Evolutionary conservation across 305 asterid species (phyloP).

Genomic region (Fraxinus angustifolia): DNA sequence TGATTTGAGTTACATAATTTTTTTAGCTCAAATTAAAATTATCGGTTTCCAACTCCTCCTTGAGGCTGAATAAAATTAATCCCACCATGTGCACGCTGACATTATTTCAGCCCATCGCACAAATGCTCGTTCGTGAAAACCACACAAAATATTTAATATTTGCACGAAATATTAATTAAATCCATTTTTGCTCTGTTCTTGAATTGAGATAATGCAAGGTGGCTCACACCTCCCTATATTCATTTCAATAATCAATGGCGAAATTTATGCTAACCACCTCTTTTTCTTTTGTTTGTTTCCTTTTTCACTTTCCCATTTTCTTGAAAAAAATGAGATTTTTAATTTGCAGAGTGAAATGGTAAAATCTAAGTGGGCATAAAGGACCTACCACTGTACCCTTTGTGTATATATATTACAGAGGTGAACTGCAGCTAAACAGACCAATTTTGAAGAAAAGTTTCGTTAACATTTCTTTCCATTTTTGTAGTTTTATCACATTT

Average conservation of each 20-base stretch:
- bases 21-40: neutral
- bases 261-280: slow-evolving; percentile 34
- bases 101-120: slow-evolving; percentile 12
- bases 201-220: slow-evolving; percentile 2
- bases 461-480: slow-evolving; percentile 32
- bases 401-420: neutral
- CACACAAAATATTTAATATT: neutral
- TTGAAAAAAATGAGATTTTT: neutral
- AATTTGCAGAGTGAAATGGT: slow-evolving; percentile 1
- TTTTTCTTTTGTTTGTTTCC: neutral
- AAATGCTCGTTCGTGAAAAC: neutral
- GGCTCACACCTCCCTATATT: slow-evolving; percentile 2
- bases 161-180: neutral
- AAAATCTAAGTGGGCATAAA: slow-evolving; percentile 33
- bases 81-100: slow-evolving; percentile 22
- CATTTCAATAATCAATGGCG: slow-evolving; percentile 28
- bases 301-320: neutral
- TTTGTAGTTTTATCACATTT: slow-evolving; percentile 19
- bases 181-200: neutral
- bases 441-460: slow-evolving; percentile 26
- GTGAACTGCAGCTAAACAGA: slow-evolving; percentile 8
- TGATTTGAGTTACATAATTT: neutral
- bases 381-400: slow-evolving; percentile 11
- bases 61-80: neutral
- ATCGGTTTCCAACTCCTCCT: neutral